Conservation (phyloP, 2,329 filamentous ascomycete species). For the Colletotrichum phormii region DNA sequence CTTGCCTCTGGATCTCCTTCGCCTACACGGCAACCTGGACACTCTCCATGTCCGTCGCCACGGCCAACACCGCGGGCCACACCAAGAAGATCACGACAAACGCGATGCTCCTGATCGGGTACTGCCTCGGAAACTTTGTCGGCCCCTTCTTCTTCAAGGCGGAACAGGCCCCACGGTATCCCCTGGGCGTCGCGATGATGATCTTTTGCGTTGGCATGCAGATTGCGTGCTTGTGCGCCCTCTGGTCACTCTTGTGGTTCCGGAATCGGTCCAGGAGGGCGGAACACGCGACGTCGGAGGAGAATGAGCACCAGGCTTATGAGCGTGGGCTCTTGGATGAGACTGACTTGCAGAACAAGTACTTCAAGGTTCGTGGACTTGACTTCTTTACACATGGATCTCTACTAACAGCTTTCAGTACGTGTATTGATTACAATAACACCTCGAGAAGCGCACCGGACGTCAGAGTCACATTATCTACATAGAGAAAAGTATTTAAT, state of each 20-base stretch:
- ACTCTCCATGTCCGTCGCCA: conserved; percentile 52
- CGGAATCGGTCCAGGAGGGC: conserved; percentile 24
- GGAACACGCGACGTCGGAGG: conserved; percentile 1
- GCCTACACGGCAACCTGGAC: conserved; percentile 41
- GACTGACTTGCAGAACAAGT: conserved; percentile 30
- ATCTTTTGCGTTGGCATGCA: conserved; percentile 32
- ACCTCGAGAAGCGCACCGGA: too few species aligned
- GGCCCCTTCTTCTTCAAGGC: conserved; percentile 59
- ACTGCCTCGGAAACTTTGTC: conserved; percentile 69
- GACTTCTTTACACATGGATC: rapidly evolving
- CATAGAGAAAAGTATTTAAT: too few species aligned
- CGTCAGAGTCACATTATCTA: too few species aligned
- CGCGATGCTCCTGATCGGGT: conserved; percentile 42
- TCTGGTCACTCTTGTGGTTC: conserved; percentile 16
- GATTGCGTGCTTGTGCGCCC: conserved; percentile 8
- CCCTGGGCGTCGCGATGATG: conserved; percentile 47
- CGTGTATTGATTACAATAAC: too few species aligned
- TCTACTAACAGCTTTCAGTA: too few species aligned
- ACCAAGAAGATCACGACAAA: conserved; percentile 76
- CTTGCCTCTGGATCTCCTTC: conserved; percentile 44
- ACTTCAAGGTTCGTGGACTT: background rate
- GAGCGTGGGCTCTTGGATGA: conserved; percentile 21
- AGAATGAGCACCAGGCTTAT: conserved; percentile 20
- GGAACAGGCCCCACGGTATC: conserved; percentile 39
- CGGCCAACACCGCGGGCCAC: conserved; percentile 75